Evolutionary conservation across 495 filamentous ascomycete genomes (phyloP).

Genomic region (Neurospora tetrasperma): DNA sequence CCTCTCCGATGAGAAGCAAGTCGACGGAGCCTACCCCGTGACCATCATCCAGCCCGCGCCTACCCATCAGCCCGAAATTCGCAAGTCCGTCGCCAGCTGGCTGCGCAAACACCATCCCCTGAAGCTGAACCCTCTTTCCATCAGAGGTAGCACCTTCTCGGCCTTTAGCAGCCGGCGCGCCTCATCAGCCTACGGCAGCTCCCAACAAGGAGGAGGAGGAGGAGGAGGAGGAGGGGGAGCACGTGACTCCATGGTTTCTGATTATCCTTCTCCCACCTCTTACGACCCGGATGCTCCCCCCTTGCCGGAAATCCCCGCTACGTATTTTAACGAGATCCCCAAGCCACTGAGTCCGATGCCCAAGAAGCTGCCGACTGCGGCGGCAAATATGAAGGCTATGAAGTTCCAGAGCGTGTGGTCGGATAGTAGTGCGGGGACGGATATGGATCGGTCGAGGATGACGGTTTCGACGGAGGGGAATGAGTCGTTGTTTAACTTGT

Average conservation of each 20-base stretch:
- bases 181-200: neutral
- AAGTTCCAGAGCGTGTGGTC: neutral
- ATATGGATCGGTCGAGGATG: neutral
- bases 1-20: constrained; percentile 3
- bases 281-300: neutral
- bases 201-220: neutral
- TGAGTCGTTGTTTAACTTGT: neutral
- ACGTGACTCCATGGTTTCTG: neutral
- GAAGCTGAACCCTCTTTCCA: constrained; percentile 10
- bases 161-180: neutral
- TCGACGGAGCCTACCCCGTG: neutral
- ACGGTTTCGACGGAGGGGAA: neutral
- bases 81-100: constrained; percentile 15
- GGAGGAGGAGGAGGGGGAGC: neutral
- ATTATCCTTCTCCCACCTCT: neutral
- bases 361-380: neutral
- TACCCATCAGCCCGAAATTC: constrained; percentile 6
- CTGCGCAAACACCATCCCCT: constrained; percentile 15
- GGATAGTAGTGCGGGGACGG: neutral
- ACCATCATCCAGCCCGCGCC: neutral
- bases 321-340: neutral
- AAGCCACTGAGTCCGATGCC: neutral
- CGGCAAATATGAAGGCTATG: neutral
- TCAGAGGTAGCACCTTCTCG: constrained; percentile 4
- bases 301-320: neutral